Base-by-base conservation (phyloP, 345 rosid genomes). In the Kandelia obovata region DNA sequence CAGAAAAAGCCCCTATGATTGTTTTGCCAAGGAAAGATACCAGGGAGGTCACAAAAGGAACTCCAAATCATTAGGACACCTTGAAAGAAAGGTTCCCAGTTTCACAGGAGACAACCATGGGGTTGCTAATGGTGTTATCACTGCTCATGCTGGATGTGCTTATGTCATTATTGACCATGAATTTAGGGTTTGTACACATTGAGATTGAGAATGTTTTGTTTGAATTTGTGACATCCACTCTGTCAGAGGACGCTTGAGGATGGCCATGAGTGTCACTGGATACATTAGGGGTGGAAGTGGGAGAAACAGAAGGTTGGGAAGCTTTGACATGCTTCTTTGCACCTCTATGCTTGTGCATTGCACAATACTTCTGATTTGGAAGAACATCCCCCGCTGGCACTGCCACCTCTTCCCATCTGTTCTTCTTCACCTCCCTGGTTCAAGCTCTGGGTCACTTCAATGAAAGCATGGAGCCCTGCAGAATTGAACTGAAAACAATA, bases 401-500 rank as follows among this genome's bases (percentile, higher is more conserved):
- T 89, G 81, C 97, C 97, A 89, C 68, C 83, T 84, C 84, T 85
- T 89, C 60, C 97, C 96, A 63, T 89, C 96, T 21, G 96, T 92
- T 84, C 96, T 88, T 72, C 86, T 71, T 65, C 93, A 92, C 71
- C 96, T 84, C 68, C 87, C 78, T 46, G 74, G 77, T 73, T 81
- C 87, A 28, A 63, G 78, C 31, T 78, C 87, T 62, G 39, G 49
- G 35, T 77, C 75, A 53, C 62, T 78, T 65, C 65, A 67, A 32
- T 60, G 56, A 47, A 70, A 35, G 64, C 62, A 4, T 35, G 78
- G 34, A 37, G 74, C 68, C 35, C 68, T 69, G 77, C 75, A 69
- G 17, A 17, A 4, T 43, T 43, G 31, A 77, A 86, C 76, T 68
- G 66, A 60, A 68, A 76, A 59, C 57, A 30, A 47, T 17, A 39